Conservation (phyloP, 1,284 basidiomycete species). For the Apiotrichum gamsii region DNA sequence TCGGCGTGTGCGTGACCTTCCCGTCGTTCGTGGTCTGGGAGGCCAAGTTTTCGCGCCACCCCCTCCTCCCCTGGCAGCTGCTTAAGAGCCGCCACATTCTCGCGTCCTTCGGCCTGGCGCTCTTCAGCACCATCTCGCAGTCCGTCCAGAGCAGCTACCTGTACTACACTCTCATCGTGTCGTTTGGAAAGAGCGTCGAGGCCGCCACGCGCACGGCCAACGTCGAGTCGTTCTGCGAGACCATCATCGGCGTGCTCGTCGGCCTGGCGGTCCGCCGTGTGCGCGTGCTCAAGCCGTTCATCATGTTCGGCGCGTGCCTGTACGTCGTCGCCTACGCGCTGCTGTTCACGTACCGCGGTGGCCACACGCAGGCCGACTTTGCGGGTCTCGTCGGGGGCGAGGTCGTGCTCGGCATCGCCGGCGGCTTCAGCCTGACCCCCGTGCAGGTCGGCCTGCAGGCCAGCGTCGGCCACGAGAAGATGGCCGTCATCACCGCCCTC, state of each 20-base stretch:
- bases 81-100: slow-evolving; percentile 44
- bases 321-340: slow-evolving; percentile 44
- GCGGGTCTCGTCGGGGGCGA: slow-evolving; percentile 45
- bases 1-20: slow-evolving; percentile 43
- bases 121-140: slow-evolving; percentile 3
- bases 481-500: slow-evolving; percentile 4
- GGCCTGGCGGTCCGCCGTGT: slow-evolving; percentile 43
- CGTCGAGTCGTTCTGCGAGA: slow-evolving; percentile 46
- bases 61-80: slow-evolving; percentile 44
- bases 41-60: slow-evolving; percentile 36
- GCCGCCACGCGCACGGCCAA: slow-evolving; percentile 36
- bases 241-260: slow-evolving; percentile 24
- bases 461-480: slow-evolving; percentile 15
- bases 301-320: slow-evolving; percentile 34
- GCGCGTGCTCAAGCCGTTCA: slow-evolving; percentile 46
- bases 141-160: slow-evolving; percentile 40
- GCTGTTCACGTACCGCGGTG: slow-evolving; percentile 47
- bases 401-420: slow-evolving; percentile 47
- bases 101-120: slow-evolving; percentile 35
- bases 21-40: slow-evolving; percentile 48
- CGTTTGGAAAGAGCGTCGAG: slow-evolving; percentile 34
- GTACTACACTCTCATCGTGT: slow-evolving; percentile 40
- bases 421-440: slow-evolving; percentile 46
- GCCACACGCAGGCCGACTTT: slow-evolving; percentile 23
- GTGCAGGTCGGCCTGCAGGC: slow-evolving; percentile 15